Base-by-base conservation (phyloP, 1,139 yeast species). In the Hemisphaericaspora subhashii region DNA sequence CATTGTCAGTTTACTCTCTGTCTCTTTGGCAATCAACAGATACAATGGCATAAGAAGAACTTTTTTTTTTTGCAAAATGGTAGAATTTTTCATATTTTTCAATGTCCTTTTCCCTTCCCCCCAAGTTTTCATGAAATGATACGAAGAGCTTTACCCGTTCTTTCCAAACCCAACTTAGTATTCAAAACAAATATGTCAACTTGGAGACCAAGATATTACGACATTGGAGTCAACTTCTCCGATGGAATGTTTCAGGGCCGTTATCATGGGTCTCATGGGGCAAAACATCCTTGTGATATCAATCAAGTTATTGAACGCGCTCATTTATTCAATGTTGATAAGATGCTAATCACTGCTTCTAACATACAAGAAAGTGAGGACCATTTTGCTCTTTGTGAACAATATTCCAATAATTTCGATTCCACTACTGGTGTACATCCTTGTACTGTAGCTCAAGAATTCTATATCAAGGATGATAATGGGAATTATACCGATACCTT, bases 371-470 rank as follows among this genome's bases (percentile, higher is more conserved):
- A 90, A 53, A 79, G 92, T 15, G 50, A 58, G 26, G 68, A 62
- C 5, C 77, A 70, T 44, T 61, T 72, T 35, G 56, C 51, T 20
- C 55, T 68, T 16, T 68, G 71, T 45, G 59, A 46, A 39, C 48
- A 49, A 40, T 63, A 55, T 47, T 65, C 58, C 33, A 58, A 61
- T 4, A 53, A 59, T 14, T 65, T 83, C 36, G 71, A 66, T 46
- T 79, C 86, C 12, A 92, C 98, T 0, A 92, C 83, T 1, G 98
- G 98, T 9, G 95, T 90, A 1, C 98, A 92, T 62, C 98, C 98
- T 1, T 90, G 98, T 60, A 69, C 83, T 14, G 95, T 88, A 0
- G 74, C 80, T 13, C 83, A 79, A 46, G 87, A 72, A 43, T 71
- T 71, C 45, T 72, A 66, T 39, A 37, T 34, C 14, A 47, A 52